These are phyloP conservation scores for Botryotinia convoluta DNA, from an alignment of 2,329 filamentous ascomycete species.

Conservation along the genomic window DNA sequence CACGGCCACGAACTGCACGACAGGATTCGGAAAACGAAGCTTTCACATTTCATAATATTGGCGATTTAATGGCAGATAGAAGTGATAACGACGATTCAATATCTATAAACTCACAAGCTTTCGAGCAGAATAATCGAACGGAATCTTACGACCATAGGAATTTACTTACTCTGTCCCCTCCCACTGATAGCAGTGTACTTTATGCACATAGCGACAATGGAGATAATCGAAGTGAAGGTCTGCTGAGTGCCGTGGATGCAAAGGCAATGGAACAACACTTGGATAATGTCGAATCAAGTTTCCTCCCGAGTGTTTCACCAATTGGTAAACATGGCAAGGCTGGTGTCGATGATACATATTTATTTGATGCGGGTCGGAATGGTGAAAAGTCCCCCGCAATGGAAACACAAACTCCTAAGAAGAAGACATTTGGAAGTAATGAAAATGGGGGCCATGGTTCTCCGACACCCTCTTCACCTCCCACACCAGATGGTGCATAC, in stretches of 20 bases:
- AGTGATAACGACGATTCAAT: constrained; percentile 31
- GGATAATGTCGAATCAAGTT: constrained; percentile 65
- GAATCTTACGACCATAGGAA: constrained; percentile 30
- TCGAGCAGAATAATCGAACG: constrained; percentile 27
- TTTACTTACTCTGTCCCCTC: constrained; percentile 32
- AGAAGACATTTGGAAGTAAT: not conserved
- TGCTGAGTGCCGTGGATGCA: constrained; percentile 35
- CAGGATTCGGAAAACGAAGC: constrained; percentile 33
- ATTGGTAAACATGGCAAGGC: constrained; percentile 45
- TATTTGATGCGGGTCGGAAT: constrained; percentile 48
- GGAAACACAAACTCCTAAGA: constrained; percentile 2
- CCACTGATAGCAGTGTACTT: constrained; percentile 33
- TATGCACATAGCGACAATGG: constrained; percentile 33
- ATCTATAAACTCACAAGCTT: constrained; percentile 25
- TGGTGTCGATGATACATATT: constrained; percentile 57
- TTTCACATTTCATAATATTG: constrained; percentile 33
- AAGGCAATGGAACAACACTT: constrained; percentile 46
- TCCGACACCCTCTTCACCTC: constrained; percentile 21
- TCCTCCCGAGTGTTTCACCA: constrained; percentile 57
- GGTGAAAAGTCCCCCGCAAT: constrained; percentile 11
- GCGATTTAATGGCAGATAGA: constrained; percentile 34
- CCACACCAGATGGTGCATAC: constrained; percentile 33
- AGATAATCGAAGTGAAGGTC: constrained; percentile 28
- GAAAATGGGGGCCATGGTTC: constrained; percentile 20
- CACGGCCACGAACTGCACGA: constrained; percentile 34